phyloP scores from a whole-genome alignment of 2,329 filamentous ascomycete species.

The Raffaelea albimanens region DNA sequence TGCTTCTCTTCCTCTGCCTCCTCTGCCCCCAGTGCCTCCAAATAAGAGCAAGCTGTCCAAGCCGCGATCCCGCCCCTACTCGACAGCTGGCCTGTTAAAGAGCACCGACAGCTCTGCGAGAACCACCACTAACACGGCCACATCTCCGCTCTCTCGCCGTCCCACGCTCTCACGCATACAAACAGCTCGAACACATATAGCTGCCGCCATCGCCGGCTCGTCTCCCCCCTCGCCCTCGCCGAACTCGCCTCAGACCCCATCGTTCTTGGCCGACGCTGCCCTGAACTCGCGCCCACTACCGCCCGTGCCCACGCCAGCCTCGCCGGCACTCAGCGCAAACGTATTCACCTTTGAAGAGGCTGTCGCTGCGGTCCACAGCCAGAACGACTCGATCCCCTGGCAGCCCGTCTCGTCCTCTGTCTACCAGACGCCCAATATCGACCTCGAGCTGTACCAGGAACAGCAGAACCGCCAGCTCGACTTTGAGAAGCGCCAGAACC shows the following conservation, averaged over 20 bases:
- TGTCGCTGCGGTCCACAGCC: conserved; percentile 1
- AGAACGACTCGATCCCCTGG: conserved; percentile 7
- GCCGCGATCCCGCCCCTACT: conserved; percentile 32
- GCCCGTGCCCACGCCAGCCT: background rate
- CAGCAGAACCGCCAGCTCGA: conserved; percentile 8
- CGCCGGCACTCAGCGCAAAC: conserved; percentile 1
- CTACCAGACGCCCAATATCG: conserved; percentile 4
- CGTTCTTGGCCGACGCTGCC: background rate
- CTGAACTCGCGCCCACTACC: background rate
- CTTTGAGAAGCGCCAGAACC: conserved; percentile 8
- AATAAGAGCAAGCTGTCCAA: conserved; percentile 40
- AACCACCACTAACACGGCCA: too few relatives aligned
- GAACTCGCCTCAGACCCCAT: conserved; percentile 2
- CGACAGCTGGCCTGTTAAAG: conserved; percentile 29
- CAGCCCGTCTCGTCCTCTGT: background rate
- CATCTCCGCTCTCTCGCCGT: too few relatives aligned
- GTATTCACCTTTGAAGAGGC: conserved; percentile 12
- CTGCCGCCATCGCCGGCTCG: background rate
- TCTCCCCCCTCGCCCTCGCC: conserved; percentile 9
- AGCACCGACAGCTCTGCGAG: conserved; percentile 24
- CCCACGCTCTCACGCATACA: conserved; percentile 15
- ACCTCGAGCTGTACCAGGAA: conserved; percentile 8
- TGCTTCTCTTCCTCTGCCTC: background rate
- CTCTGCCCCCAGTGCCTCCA: background rate
- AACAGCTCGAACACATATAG: background rate